phyloP scores from a whole-genome alignment of 169 alveolate species.

The Ichthyophthirius multifiliis region DNA sequence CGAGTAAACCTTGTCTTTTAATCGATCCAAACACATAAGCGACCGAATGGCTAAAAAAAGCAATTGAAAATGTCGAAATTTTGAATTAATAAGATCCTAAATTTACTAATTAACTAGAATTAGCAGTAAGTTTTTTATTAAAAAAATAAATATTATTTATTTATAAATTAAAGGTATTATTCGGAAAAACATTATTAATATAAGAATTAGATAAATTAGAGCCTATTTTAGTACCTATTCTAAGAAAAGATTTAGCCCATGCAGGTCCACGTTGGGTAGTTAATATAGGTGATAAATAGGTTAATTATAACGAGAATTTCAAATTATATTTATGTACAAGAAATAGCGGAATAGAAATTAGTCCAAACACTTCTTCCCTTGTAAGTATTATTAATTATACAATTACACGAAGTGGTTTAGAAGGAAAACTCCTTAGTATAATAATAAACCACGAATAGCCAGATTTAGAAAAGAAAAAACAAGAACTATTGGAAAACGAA shows the following conservation, averaged over 20 bases:
- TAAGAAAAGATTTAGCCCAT: constrained; percentile 84
- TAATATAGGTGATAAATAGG: constrained; percentile 86
- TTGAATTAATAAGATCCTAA: constrained; percentile 79
- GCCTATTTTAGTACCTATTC: constrained; percentile 86
- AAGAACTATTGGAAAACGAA: constrained; percentile 87
- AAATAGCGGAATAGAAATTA: constrained; percentile 84
- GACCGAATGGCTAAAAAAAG: constrained; percentile 85
- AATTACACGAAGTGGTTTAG: constrained; percentile 91
- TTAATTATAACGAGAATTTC: constrained; percentile 88
- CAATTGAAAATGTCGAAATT: constrained; percentile 62
- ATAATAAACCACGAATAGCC: constrained; percentile 91
- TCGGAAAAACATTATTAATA: constrained; percentile 87
- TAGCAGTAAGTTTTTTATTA: too few relatives aligned
- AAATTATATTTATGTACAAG: constrained; percentile 87
- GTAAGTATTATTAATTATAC: constrained; percentile 88
- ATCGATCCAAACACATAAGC: constrained; percentile 92
- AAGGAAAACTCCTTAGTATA: constrained; percentile 89
- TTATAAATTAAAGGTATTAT: too few relatives aligned
- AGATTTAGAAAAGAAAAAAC: constrained; percentile 88
- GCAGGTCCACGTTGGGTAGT: constrained; percentile 92
- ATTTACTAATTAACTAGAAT: constrained; percentile 77
- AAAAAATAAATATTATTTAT: too few relatives aligned
- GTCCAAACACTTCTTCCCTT: constrained; percentile 84
- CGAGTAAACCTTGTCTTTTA: constrained; percentile 80
- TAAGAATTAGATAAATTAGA: constrained; percentile 89